Conservation (phyloP, 176 grass and related monocot genomes). For the Leersia perrieri region DNA sequence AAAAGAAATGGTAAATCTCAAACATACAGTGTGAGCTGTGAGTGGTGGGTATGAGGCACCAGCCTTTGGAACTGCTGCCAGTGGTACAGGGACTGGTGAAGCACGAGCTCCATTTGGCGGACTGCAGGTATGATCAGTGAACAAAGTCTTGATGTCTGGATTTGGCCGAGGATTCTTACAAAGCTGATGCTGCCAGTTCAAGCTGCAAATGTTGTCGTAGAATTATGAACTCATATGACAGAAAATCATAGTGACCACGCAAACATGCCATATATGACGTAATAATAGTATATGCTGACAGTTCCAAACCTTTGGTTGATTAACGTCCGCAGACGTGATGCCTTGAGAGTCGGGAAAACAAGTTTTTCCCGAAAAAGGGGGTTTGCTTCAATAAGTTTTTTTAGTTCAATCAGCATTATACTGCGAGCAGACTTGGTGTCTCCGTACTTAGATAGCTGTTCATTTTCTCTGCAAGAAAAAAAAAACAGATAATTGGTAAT, state of each 20-base stretch:
- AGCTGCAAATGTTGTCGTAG: conserved; percentile 50
- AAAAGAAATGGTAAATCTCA: conserved; percentile 9
- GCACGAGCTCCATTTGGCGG: conserved; percentile 73
- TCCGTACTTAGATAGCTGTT: conserved; percentile 91
- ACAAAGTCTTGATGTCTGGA: conserved; percentile 98
- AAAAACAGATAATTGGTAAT: not conserved
- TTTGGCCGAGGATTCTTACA: conserved; percentile 93
- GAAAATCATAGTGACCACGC: not conserved
- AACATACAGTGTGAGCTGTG: conserved; percentile 63
- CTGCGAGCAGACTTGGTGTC: conserved; percentile 90
- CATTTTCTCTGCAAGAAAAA: conserved; percentile 80
- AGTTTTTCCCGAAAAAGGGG: conserved; percentile 95
- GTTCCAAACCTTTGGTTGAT: conserved; percentile 89
- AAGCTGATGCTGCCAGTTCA: conserved; percentile 99
- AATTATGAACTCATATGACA: conserved; percentile 2
- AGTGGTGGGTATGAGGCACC: conserved; percentile 67
- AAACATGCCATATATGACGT: conserved; percentile 1
- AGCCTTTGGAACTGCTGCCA: conserved; percentile 81
- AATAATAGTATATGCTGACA: not conserved
- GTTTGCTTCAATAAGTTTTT: conserved; percentile 97
- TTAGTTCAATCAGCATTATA: conserved; percentile 94
- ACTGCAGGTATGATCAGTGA: conserved; percentile 83
- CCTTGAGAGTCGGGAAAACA: conserved; percentile 81
- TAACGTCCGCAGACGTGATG: conserved; percentile 85
- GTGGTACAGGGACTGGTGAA: conserved; percentile 76